These are phyloP conservation scores for Pseudodiploospora longispora DNA, from an alignment of 2,329 filamentous ascomycete species.

Conservation along the genomic window DNA sequence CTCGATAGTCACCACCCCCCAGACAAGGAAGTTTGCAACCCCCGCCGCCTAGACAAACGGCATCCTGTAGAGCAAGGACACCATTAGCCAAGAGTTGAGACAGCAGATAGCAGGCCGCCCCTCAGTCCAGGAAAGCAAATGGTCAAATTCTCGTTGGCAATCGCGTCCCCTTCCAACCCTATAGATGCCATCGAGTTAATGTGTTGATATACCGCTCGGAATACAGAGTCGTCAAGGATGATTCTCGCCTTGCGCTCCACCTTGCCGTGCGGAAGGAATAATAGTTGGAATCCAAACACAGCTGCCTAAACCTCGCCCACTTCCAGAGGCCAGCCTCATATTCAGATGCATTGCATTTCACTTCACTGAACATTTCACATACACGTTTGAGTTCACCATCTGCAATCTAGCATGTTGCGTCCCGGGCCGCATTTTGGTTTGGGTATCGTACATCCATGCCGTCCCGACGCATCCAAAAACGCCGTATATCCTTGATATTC, in stretches of 20 bases:
- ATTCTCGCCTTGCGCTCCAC: slow-evolving; percentile 70
- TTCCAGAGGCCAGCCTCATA: neutral
- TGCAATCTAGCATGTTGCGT: neutral
- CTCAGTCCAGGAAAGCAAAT: slow-evolving; percentile 32
- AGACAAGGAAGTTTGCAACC: slow-evolving; percentile 18
- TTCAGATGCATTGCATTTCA: neutral
- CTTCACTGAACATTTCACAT: neutral
- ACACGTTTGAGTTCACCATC: too few relatives aligned
- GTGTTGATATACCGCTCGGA: slow-evolving; percentile 60
- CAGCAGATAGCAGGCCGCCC: slow-evolving; percentile 29
- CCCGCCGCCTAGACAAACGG: slow-evolving; percentile 11
- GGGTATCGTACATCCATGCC: slow-evolving; percentile 15
- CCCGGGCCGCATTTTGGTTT: slow-evolving; percentile 7
- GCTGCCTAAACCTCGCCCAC: too few relatives aligned
- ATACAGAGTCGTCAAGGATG: slow-evolving; percentile 70
- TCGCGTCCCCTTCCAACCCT: slow-evolving; percentile 27
- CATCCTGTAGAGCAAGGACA: neutral
- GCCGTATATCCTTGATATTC: slow-evolving; percentile 7
- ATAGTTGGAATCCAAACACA: neutral
- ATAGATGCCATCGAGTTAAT: slow-evolving; percentile 17
- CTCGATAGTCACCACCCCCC: slow-evolving; percentile 33
- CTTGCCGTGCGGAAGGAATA: slow-evolving; percentile 54
- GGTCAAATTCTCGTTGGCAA: slow-evolving; percentile 25
- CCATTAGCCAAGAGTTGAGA: slow-evolving; percentile 5
- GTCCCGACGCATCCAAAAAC: slow-evolving; percentile 4